Conservation (phyloP, 768 basidiomycete species). For the Kondoa subrosea region DNA sequence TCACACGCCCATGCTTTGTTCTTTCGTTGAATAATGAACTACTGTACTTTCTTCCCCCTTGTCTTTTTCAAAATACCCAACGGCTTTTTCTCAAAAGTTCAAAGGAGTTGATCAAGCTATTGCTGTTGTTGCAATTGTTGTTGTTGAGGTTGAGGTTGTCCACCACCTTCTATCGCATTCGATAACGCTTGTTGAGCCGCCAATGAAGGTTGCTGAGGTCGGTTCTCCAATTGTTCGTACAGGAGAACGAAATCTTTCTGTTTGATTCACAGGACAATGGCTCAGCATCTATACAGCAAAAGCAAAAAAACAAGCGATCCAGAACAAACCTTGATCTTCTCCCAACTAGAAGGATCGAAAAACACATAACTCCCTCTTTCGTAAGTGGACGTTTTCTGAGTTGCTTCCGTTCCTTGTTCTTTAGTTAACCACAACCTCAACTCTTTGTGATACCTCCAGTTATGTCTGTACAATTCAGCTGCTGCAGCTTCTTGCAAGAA, state of each 20-base stretch:
- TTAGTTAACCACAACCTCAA: constrained; percentile 74
- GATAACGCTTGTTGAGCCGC: neutral
- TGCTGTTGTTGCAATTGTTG: neutral
- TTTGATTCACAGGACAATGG: neutral
- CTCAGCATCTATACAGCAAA: neutral
- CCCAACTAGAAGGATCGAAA: constrained; percentile 36
- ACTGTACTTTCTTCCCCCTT: too few relatives aligned
- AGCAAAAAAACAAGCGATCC: neutral
- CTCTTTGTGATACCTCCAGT: constrained; percentile 94
- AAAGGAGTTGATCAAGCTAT: too few relatives aligned
- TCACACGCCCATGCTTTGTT: too few relatives aligned
- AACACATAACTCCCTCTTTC: constrained; percentile 79
- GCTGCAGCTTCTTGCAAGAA: constrained; percentile 85
- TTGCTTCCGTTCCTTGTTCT: constrained; percentile 49
- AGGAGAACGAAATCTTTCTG: constrained; percentile 22
- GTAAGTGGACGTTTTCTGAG: constrained; percentile 38
- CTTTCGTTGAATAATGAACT: too few relatives aligned
- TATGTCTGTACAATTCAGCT: constrained; percentile 86
- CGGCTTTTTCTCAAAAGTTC: too few relatives aligned
- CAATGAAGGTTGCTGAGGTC: neutral
- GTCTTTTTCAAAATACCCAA: too few relatives aligned
- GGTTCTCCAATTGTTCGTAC: constrained; percentile 9
- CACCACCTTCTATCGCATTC: neutral
- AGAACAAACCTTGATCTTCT: constrained; percentile 13
- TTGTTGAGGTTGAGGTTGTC: neutral